Evolutionary conservation across 352 stramenopile species (phyloP), one percentile per base, ranked within the genome.

Genomic region (Phytopythium montanum): DNA sequence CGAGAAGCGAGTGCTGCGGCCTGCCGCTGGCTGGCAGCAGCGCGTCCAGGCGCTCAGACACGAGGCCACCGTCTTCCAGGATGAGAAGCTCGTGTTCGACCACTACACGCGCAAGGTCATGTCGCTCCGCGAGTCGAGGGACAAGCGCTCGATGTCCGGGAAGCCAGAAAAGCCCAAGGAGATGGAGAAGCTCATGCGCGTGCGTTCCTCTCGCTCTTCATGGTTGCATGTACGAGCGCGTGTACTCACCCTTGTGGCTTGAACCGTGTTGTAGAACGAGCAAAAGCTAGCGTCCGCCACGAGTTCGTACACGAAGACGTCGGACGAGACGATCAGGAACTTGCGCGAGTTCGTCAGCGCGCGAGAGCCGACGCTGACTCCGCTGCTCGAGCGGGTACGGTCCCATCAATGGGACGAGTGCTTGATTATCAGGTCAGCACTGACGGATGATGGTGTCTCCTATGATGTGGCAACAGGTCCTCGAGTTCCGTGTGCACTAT

Each of bases 81-180:
- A 88, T 23, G 73, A 88, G 42, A 91, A 94, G 58, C 57, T 79
- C 5, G 53, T 85, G 9, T 94, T 79, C 28, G 85, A 94, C 59
- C 85, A 94, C 69, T 92, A 94, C 60, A 86, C 79, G 16, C 75
- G 84, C 26, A 92, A 94, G 50, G 79, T 92, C 25, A 68, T 77
- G 52, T 59, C 65, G 13, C 60, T 94, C 10, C 79, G 85, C 6
- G 85, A 92, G 54, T 42, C 75, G 0, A 73, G 82, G 18, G 82
- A 92, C 46, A 92, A 90, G 59, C 79, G 80, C 23, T 59, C 71
- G 2, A 62, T 49, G 4, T 64, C 55, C 0, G 75, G 85, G 21
- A 88, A 85, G 55, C 58, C 56, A 0, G 85, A 92, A 50, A 94
- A 90, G 64, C 60, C 73, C 28, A 91, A 91, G 34, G 75, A 92